A percentile compares a stretch with the other conserved stretches of the same genome.
Conservation (phyloP, 2,329 filamentous ascomycete species). For the Fusarium stilboides region DNA sequence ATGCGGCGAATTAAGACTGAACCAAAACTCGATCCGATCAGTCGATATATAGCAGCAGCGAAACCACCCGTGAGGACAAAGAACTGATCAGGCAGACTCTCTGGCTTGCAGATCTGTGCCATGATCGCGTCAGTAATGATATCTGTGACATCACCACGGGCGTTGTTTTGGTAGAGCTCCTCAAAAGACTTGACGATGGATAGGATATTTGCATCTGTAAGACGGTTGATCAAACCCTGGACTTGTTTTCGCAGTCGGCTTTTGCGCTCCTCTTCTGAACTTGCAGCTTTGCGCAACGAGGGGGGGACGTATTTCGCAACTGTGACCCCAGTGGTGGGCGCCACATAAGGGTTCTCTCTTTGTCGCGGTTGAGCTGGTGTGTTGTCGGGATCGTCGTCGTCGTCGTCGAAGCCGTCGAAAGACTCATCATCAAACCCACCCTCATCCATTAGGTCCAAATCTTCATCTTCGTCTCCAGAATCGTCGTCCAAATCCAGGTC, state of each 20-base stretch:
- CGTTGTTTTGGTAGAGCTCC: constrained; percentile 84
- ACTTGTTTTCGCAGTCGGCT: constrained; percentile 82
- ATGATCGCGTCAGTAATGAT: constrained; percentile 84
- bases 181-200: constrained; percentile 88
- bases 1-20: constrained; percentile 86
- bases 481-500: constrained; percentile 45
- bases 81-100: constrained; percentile 87
- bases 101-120: constrained; percentile 83
- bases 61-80: constrained; percentile 93
- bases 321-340: constrained; percentile 69
- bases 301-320: constrained; percentile 89
- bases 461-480: constrained; percentile 41
- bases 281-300: constrained; percentile 77
- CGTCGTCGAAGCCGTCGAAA: constrained; percentile 60
- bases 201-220: constrained; percentile 91
- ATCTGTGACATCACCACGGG: constrained; percentile 90
- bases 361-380: constrained; percentile 61
- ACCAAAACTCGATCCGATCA: constrained; percentile 90
- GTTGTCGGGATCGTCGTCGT: constrained; percentile 51
- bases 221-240: constrained; percentile 90
- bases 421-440: constrained; percentile 53
- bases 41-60: constrained; percentile 87
- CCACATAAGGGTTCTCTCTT: constrained; percentile 90
- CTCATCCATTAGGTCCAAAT: constrained; percentile 49
- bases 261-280: constrained; percentile 76